Conservation (phyloP, 108 stramenopile genomes). For the Cyclotella baltica region DNA sequence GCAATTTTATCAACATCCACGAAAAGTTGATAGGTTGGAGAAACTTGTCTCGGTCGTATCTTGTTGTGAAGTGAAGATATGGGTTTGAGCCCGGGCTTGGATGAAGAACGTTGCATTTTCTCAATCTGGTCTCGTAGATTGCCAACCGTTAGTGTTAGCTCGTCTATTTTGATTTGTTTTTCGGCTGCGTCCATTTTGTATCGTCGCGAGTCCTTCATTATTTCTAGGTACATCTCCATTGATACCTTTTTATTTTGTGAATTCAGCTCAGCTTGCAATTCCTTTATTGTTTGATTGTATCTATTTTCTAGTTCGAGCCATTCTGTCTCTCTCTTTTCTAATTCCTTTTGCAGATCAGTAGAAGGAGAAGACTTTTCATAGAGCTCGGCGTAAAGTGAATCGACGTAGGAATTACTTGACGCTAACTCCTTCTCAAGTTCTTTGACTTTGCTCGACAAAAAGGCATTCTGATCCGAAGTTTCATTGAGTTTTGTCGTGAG, state of each 20-base stretch:
- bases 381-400: slow-evolving; percentile 24
- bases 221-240: slow-evolving; percentile 33
- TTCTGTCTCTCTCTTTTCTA: slow-evolving; percentile 23
- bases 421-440: slow-evolving; percentile 27
- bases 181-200: slow-evolving; percentile 31
- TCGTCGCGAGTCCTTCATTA: slow-evolving; percentile 26
- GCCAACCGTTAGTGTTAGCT: not conserved
- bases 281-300: slow-evolving; percentile 24
- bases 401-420: slow-evolving; percentile 36
- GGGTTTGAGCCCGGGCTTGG: slow-evolving; percentile 1
- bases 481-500: not conserved
- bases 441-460: slow-evolving; percentile 17
- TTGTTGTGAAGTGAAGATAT: slow-evolving; percentile 4
- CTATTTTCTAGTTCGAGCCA: slow-evolving; percentile 29
- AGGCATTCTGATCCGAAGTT: slow-evolving; percentile 21
- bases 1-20: not conserved
- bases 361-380: not conserved
- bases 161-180: slow-evolving; percentile 23
- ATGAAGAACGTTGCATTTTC: not conserved
- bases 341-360: slow-evolving; percentile 16
- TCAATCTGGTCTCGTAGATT: slow-evolving; percentile 25
- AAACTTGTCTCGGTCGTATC: slow-evolving; percentile 6
- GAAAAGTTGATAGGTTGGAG: not conserved
- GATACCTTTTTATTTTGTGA: slow-evolving; percentile 18
- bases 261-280: slow-evolving; percentile 30